Base-by-base conservation (phyloP, 306 rosid genomes). In the Sphenostylis stenocarpa region DNA sequence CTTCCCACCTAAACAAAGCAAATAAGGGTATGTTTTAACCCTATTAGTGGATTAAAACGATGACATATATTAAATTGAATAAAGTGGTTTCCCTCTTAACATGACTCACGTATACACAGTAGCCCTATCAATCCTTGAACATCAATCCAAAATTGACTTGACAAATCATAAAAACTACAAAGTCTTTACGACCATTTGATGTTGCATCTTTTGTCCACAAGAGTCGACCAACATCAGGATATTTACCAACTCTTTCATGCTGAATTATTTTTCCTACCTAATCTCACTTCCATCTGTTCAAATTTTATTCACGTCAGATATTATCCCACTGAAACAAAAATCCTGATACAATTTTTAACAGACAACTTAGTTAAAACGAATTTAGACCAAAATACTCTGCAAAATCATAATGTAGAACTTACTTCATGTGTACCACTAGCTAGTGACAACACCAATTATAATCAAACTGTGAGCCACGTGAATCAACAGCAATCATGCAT, bases 401-500 rank as follows among this genome's bases (percentile, higher is more conserved):
- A n/a, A n/a, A n/a, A 34, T 34, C 1, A 28, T n/a, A 33, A 41
- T 24, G 41, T 67, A 57, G 39, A 39, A 68, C 60, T 68, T 10
- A 28, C 45, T 39, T 23, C 56, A 44, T 43, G 24, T 60, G 48
- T 31, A 5, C 8, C 62, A 23, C 24, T 70, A 20, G 34, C 7
- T 20, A 21, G 38, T 21, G 24, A 72, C 6, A 29, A 45, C 19
- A 16, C 16, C 19, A 23, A 23, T 19, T 28, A 74, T 60, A 28
- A 28, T 58, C 60, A 47, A 45, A 28, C 31, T 45, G 7, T 45
- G 33, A 24, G 56, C 26, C 79, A 44, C 62, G 70, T 75, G 79
- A 75, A 75, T 39, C 48, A 75, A 75, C 70, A 75, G 71, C 60
- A 75, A 43, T 10, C 21, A 75, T 75, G 48, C 66, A 58, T 58